A percentile compares a stretch with the other conserved stretches of the same genome.
phyloP scores from a whole-genome alignment of 139 green algal species.

The Picochlorum sp. region DNA sequence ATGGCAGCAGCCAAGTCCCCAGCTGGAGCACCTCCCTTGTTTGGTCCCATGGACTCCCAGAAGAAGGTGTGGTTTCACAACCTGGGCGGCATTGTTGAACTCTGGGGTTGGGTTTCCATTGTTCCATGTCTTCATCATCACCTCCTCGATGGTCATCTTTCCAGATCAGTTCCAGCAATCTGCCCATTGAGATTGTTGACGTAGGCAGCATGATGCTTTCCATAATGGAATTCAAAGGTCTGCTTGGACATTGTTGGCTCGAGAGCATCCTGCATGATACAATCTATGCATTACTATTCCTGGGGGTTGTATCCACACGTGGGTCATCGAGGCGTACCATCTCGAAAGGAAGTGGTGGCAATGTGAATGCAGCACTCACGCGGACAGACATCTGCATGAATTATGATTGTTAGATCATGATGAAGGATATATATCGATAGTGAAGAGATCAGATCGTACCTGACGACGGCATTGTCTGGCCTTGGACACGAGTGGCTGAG shows the following conservation, averaged over 20 bases:
- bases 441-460: not conserved
- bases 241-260: conserved; percentile 35
- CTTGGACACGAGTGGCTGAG: not conserved
- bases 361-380: conserved; percentile 22
- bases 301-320: no score
- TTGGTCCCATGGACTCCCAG: conserved; percentile 84
- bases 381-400: conserved; percentile 2
- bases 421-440: not conserved
- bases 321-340: conserved; percentile 13
- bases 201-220: conserved; percentile 88
- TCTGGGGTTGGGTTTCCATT: conserved; percentile 69
- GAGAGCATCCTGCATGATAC: conserved; percentile 25
- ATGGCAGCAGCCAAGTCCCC: conserved; percentile 72
- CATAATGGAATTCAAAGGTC: conserved; percentile 84
- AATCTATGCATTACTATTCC: no score
- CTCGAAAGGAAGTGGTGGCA: conserved; percentile 33
- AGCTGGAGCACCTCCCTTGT: conserved; percentile 60
- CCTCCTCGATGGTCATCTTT: conserved; percentile 79
- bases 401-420: not conserved
- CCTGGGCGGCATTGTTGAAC: conserved; percentile 91
- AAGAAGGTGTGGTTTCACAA: conserved; percentile 97
- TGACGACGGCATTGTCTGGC: conserved; percentile 1
- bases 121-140: conserved; percentile 77
- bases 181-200: conserved; percentile 90
- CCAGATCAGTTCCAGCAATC: conserved; percentile 77